Base-by-base conservation (phyloP, 441 rosid species). In the Metrosideros polymorpha region DNA sequence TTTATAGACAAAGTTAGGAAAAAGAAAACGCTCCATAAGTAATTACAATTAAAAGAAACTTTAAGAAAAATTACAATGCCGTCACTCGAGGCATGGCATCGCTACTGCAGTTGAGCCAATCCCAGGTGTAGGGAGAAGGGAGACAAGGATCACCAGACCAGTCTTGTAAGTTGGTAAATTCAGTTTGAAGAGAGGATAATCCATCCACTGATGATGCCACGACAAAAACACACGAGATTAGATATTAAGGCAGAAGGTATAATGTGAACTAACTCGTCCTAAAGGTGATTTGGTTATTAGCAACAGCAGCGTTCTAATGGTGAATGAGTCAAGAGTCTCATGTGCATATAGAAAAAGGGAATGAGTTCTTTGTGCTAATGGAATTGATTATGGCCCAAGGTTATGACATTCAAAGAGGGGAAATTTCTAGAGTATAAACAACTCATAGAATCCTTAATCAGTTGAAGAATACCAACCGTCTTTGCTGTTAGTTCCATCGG, bases 91-190 rank as follows among this genome's bases (percentile, higher is more conserved):
- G 90, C 2, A 53, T 85, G 51, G 84, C 79, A 82, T 61, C 90
- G 30, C 76, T 3, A n/a, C 86, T 90, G 51, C 93, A 92, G 66
- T 86, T 88, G 82, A 90, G 63, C 93, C 94, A 91, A 18, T 91
- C 93, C 93, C 93, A 91, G 52, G 88, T 51, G 75, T 88, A 90
- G 10, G 91, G 87, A 12, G 88, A 86, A 51, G 93, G 94, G 63
- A 90, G 92, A 82, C 92, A 92, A 30, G 92, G 93, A 61, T 91
- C 94, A 53, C 93, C 92, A 54, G 84, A 79, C 92, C 92, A 92
- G 6, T 61, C 88, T 47, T 79, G 77, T 12, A 91, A 84, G 55
- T 50, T 63, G 39, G 43, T 49, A 52, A 89, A 91, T 84, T 43
- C 83, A 15, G 42, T 49, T 79, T 83, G 87, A 49, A 89, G 51